Base-by-base conservation (phyloP, 2,329 filamentous ascomycete genomes). In the Arthroderma sp. region DNA sequence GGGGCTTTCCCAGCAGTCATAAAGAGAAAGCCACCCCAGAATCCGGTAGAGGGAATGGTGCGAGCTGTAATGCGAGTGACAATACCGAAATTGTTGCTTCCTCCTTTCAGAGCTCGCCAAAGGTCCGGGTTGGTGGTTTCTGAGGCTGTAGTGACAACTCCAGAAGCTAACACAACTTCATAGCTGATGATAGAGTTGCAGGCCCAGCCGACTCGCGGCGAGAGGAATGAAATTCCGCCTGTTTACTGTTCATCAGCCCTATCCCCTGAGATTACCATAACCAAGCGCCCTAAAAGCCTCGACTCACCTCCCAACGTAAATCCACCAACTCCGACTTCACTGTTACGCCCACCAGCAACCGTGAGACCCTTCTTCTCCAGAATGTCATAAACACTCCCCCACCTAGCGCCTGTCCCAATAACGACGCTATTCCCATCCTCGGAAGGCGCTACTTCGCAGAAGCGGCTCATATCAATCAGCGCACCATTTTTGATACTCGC, bases 121-220 rank as follows among this genome's bases (percentile, higher is more conserved):
- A 47, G 41, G 30, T 43, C 51, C 0, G 55, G 46, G 29, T 61
- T 56, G 2, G 40, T 39, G 0, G 45, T 45, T 3, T 46, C 47
- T 15, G 56, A 59, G 27, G 59, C 64, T 31, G 63, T 66, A 28
- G 71, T 57, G 31, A 74, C 61, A 4, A 60, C 54, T 4, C 71
- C 69, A 48, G 71, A 64, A n/a, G 68, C 66, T 2, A 75, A 61
- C 4, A 78, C 41, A 8, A 50, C 39, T 42, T 50, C 37, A 48
- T 59, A 72, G 44, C 66, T 65, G 11, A 66, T 45, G 5, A 75
- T 61, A 29, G 63, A 68, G 53, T 73, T 71, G 43, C 65, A 66
- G 15, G 65, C 68, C 59, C 68, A 74, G 7, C 74, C 75, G 48
- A 64, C 54, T 0, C 52, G 54, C 0, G 61, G 61, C 2, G 66